Base-by-base conservation (phyloP, 163 green algal genomes). In the Scenedesmus sp. region DNA sequence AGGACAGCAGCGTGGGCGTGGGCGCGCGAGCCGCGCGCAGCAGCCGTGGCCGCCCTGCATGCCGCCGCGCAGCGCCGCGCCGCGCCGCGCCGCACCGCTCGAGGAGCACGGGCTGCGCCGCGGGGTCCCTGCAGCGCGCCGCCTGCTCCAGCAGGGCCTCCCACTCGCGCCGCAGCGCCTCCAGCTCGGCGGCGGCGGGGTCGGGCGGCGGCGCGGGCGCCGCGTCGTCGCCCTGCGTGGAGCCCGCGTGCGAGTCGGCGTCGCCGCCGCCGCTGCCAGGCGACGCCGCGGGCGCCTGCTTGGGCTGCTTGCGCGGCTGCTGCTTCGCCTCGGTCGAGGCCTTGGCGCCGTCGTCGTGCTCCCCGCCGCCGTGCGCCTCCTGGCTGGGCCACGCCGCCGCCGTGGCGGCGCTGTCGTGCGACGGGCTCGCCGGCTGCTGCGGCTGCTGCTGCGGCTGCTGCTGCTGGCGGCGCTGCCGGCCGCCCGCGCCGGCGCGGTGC, bases 101-200 rank as follows among this genome's bases (percentile, higher is more conserved):
- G 24, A 83, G 65, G 65, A 85, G 56, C 2, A 26, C 9, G 13
- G 73, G 65, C 66, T 85, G 80, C 58, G 54, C 45, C 20, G 15
- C 18, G 28, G 28, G 22, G 7, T 82, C 73, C 54, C 54, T 47
- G 73, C 80, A 85, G 28, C 58, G 50, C 2, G 80, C 80, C 15
- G 80, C 80, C 18, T 33, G 29, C 73, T 85, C 80, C 53, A 85
- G 51, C 65, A 85, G 60, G 31, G 47, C 47, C 66, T 82, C 80
- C 80, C 80, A 85, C 45, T 66, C 47, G 17, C 34, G 33, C 14
- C 80, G 67, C 64, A 85, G 57, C 18, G 31, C 7, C 33, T 78
- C 63, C 18, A 63, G 15, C 3, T 69, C 45, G 9, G 56, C 62
- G n/a, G 54, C 62, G n/a, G 11, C 71, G 60, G 63, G n/a, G 24